Evolutionary conservation across 75 land plant genomes (phyloP), one percentile per base, ranked within the genome.

Genomic region (Pseudotsuga menziesii): DNA sequence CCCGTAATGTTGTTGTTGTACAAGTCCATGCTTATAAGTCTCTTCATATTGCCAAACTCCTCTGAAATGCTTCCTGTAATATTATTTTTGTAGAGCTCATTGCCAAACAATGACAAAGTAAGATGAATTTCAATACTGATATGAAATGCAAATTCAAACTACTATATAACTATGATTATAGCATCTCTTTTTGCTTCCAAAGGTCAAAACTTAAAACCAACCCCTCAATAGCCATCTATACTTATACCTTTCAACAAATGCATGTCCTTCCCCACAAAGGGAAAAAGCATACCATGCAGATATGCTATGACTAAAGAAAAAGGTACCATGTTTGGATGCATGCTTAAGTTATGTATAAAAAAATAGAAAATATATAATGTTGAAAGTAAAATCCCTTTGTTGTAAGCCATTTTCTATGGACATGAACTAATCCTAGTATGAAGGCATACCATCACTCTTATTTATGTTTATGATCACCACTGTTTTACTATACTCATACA

Each of bases 81-180:
- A 74, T 88, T 93, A 79, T 94, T 97, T 81, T 91, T 97, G 86
- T 92, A 97, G 3, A 97, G 87, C 80, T 97, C 99, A 85, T 97
- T 96, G 87, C 59, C 82, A 48, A 14, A 39, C 39, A 76, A 56
- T 39, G 14, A 64, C 1, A 61, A 5, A 32, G 17, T 19, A 17
- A 36, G 4, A 12, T 41, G 41, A 36, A 2, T 41, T 69, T 39
- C 2, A 67, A 39, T 20, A 69, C 2, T 36, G 25, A 41, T 69
- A 20, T 12, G 48, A 9, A 41, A 32, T 19, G 23, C 72, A 2
- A n/a, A 17, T 69, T 6, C 25, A 69, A n/a, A 69, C n/a, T n/a
- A 41, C 11, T 12, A 69, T 41, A 3, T 29, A 41, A 20, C 36
- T 41, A n/a, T 44, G 8, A 44, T 44, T 8, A 44, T 0, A 44